Conservation (phyloP, 1,284 basidiomycete genomes). For the Uromyces viciae-fabae region DNA sequence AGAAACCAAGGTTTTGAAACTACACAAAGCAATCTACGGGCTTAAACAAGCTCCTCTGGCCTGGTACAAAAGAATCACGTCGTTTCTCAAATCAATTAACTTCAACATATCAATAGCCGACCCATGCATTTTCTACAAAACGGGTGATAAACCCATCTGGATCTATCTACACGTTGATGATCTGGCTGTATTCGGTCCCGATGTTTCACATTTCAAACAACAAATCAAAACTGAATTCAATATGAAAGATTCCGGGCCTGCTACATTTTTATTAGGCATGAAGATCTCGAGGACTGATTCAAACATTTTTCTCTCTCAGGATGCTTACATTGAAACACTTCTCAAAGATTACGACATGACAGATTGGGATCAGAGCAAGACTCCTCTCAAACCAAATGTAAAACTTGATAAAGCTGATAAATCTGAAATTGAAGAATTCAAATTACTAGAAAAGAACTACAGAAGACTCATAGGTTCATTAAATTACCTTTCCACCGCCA, state of each 20-base stretch:
- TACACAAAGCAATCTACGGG: not conserved
- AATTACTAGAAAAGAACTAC: not conserved
- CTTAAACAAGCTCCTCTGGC: not conserved
- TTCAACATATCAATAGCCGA: not conserved
- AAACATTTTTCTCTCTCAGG: not conserved
- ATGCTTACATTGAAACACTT: not conserved
- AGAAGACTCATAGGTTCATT: not conserved
- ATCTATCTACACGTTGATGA: too few relatives aligned
- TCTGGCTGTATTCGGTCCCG: not conserved
- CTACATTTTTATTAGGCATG: not conserved
- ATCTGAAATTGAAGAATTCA: not conserved
- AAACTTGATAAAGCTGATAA: not conserved
- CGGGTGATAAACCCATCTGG: not conserved
- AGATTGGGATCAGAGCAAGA: not conserved
- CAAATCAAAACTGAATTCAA: not conserved
- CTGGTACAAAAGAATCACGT: not conserved
- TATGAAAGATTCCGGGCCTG: not conserved
- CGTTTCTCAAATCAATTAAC: not conserved
- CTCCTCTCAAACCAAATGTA: not conserved
- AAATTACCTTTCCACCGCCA: not conserved
- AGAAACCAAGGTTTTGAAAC: too few relatives aligned
- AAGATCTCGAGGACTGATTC: not conserved
- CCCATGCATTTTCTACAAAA: not conserved
- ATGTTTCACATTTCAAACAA: not conserved
- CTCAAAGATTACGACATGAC: not conserved